Percentiles rank a stretch among this genome's conserved stretches.
Conservation (phyloP, 495 filamentous ascomycete species). For the Hypoxylon cercidicola region DNA sequence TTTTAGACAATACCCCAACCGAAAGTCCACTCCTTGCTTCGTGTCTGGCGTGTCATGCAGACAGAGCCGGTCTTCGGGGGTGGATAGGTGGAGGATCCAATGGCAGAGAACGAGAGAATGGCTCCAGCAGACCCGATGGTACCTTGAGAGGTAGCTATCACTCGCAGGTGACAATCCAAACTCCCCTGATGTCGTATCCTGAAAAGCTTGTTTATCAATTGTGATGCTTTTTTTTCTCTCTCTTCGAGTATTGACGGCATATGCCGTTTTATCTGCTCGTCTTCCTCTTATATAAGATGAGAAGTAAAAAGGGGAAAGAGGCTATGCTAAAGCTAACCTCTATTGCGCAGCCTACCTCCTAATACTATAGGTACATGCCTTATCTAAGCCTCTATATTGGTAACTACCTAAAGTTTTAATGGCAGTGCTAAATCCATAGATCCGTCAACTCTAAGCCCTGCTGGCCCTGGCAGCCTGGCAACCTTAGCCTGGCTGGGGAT, state of each 20-base stretch:
- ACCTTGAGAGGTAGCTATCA: not conserved
- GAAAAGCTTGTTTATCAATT: no score
- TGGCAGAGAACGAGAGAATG: slow-evolving; percentile 15
- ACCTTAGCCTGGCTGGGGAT: no score
- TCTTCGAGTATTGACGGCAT: slow-evolving; percentile 7
- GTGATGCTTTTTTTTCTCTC: slow-evolving; percentile 8
- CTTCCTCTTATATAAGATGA: no score
- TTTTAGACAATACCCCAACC: slow-evolving; percentile 25
- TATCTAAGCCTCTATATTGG: no score
- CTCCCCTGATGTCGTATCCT: slow-evolving; percentile 5
- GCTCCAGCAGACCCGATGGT: slow-evolving; percentile 24
- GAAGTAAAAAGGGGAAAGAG: slow-evolving; percentile 2
- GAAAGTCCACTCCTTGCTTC: slow-evolving; percentile 31
- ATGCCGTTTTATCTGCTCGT: slow-evolving; percentile 8
- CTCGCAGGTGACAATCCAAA: slow-evolving; percentile 3
- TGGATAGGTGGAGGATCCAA: slow-evolving; percentile 15
- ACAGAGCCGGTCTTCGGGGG: slow-evolving; percentile 11
- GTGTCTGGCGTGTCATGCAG: slow-evolving; percentile 25
- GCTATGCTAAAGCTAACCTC: slow-evolving; percentile 12
- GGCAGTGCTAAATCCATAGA: no score
- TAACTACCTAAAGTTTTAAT: no score
- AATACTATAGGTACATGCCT: no score
- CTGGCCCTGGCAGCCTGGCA: no score
- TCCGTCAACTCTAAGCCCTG: no score
- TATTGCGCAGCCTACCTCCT: no score